Evolutionary conservation across 2,329 filamentous ascomycete genomes (phyloP).

Genomic region (Ceratocystis eucalypticola): DNA sequence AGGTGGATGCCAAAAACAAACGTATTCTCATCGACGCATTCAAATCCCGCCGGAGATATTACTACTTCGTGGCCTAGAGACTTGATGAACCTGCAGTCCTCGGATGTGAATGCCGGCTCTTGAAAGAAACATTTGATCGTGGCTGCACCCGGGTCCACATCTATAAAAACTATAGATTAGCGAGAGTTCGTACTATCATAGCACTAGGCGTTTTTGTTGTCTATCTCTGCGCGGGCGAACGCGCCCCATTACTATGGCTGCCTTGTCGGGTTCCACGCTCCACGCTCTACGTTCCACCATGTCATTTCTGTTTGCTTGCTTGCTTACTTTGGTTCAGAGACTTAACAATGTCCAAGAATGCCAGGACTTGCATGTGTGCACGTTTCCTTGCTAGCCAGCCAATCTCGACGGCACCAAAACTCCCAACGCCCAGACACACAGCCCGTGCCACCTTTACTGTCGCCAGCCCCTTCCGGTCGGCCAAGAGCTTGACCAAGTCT

Average conservation of each 20-base stretch:
- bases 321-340: conserved; percentile 17
- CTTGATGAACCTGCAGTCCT: conserved; percentile 39
- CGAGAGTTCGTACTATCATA: too few relatives aligned
- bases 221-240: neutral
- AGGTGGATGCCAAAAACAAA: conserved; percentile 52
- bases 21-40: conserved; percentile 33
- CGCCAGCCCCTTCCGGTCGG: neutral
- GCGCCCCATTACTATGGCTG: too few relatives aligned
- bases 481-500: neutral
- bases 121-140: conserved; percentile 38
- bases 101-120: conserved; percentile 38
- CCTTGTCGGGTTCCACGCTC: neutral
- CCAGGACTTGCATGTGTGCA: conserved; percentile 40
- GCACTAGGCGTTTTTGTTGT: too few relatives aligned
- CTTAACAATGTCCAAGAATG: conserved; percentile 37
- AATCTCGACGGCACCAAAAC: conserved; percentile 37
- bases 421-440: conserved; percentile 42
- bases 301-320: neutral
- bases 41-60: conserved; percentile 40
- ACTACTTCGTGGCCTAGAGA: conserved; percentile 41
- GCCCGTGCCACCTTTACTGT: conserved; percentile 24
- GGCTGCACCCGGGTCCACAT: neutral
- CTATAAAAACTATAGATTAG: too few relatives aligned
- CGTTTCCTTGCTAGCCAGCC: conserved; percentile 33
- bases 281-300: neutral